Evolutionary conservation across 2,329 filamentous ascomycete genomes (phyloP), one percentile per base, ranked within the genome.

Genomic region (Aschersonia sp.): DNA sequence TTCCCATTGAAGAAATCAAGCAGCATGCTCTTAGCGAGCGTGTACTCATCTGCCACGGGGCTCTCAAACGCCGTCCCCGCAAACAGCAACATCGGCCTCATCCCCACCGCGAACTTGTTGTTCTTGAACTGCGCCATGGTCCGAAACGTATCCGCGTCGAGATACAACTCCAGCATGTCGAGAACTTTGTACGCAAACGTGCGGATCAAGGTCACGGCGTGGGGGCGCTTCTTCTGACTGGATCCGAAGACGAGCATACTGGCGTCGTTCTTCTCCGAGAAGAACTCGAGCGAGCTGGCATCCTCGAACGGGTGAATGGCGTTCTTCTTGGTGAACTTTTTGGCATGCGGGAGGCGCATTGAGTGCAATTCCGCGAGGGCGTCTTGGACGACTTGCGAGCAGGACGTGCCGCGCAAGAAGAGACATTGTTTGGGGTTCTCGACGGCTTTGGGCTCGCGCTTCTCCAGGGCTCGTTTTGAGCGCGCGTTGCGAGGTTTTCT

Each of bases 311-410:
- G 92, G 66, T 92, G 89, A 58, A 95, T 84, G 56, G 81, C 75
- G 67, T 98, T 98, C 73, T 97, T 97, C 77, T 97, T 98, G 67
- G 81, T 86, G 71, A 98, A 95, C 56, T 89, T 89, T 66, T 94
- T 84, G 54, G 83, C 82, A 52, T 91, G 75, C 2, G 89, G 89
- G 59, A 85, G 82, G 58, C 91, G 89, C 60, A 98, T 74, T 45
- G 86, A 78, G 66, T 88, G 79, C 49, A 98, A 77, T 59, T 96
- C 92, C 55, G 80, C 84, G 52, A 96, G 73, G 50, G 88, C 86
- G 57, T 91, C 83, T 67, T 94, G 82, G 49, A 89, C 74, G 45
- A 92, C 71, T 58, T 91, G 82, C 44, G 86, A 91, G 63, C 86
- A 91, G 63, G 80, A 84, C 46, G 85, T 88, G 59, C 89, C 91